Evolutionary conservation across 805 yeast genomes (phyloP), one percentile per base, ranked within the genome.

Genomic region (Cyberlindnera euphorbiae): DNA sequence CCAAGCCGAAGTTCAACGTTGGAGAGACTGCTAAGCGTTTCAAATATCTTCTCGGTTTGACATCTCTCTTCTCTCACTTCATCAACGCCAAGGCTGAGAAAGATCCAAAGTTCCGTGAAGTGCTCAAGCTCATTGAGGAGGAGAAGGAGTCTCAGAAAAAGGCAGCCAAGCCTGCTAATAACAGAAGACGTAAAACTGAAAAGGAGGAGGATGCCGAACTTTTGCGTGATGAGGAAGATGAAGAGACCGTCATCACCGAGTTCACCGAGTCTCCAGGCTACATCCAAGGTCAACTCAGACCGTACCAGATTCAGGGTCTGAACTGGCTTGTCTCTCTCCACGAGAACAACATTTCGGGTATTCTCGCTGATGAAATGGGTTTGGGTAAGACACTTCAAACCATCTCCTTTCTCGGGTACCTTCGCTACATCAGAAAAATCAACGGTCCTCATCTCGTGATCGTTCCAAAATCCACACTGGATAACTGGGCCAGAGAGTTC

Each of bases 281-380:
- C 49, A 56, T 84, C 17, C 59, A 74, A 41, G 94, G 94, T 28
- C 52, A 55, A 27, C 58, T 83, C 39, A 70, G 94, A 50, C 79
- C 82, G 3, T 83, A 83, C 54, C 94, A 83, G 59, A 69, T 83
- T 44, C 88, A 80, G 56, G 94, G 93, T 44, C 63, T 83, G 42
- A 83, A 83, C 56, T 83, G 94, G 94, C 61, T 83, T 48, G 72
- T 82, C 11, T 69, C 82, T 1, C 59, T 83, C 41, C 75, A 79
- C 49, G 81, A 77, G 44, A 81, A 80, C 60, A 73, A 76, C 41
- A 62, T 83, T 30, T 74, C 83, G 1, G 93, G 93, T 41, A 82
- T 83, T 17, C 65, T 83, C 40, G 93, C 93, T 1, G 93, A 83
- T 59, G 93, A 83, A 60, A 83, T 83, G 93, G 93, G 93, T 2